phyloP scores from a whole-genome alignment of 2,329 filamentous ascomycete species.

The Ascochyta lentis region DNA sequence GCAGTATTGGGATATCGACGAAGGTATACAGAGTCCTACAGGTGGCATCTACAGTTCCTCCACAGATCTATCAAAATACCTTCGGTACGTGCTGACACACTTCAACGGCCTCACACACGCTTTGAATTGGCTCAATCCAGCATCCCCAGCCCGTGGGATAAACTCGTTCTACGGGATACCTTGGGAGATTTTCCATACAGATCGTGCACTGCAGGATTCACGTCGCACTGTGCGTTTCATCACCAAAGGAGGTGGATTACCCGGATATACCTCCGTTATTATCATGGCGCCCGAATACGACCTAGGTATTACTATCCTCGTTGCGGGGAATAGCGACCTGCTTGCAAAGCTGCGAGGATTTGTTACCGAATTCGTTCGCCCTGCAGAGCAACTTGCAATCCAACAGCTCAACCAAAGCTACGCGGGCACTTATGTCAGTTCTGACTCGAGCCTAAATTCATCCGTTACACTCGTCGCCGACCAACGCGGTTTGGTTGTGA shows the following conservation, averaged over 20 bases:
- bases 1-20: constrained; percentile 52
- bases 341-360: constrained; percentile 37
- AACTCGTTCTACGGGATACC: constrained; percentile 55
- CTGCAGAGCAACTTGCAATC: constrained; percentile 44
- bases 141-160: constrained; percentile 45
- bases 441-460: constrained; percentile 32
- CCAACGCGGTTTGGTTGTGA: constrained; percentile 37
- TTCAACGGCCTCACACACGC: constrained; percentile 52
- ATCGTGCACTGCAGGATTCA: constrained; percentile 47
- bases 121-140: constrained; percentile 54
- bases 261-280: constrained; percentile 52
- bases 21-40: constrained; percentile 52
- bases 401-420: constrained; percentile 36
- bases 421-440: constrained; percentile 34
- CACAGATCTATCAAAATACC: constrained; percentile 52
- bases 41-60: constrained; percentile 54
- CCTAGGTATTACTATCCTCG: constrained; percentile 52
- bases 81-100: constrained; percentile 52
- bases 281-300: constrained; percentile 54
- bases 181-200: constrained; percentile 56
- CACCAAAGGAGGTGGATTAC: constrained; percentile 54
- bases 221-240: constrained; percentile 52
- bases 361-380: constrained; percentile 40
- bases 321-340: constrained; percentile 34
- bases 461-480: constrained; percentile 35